Conservation (phyloP, 2,329 filamentous ascomycete genomes). For the Rhinocladiella mackenziei region DNA sequence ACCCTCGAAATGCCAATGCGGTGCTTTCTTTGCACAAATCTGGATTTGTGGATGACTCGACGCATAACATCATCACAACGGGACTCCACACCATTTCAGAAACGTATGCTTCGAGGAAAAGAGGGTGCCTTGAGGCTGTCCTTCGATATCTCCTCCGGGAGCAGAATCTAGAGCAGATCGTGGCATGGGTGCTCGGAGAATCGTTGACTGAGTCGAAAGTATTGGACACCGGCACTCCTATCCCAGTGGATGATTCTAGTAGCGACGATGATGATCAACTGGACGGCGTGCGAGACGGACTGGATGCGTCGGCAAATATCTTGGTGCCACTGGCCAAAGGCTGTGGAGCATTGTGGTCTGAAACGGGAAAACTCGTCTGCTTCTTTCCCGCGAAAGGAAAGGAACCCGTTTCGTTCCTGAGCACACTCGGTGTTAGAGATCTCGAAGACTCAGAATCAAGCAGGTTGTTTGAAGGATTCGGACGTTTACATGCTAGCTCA, state of each 20-base stretch:
- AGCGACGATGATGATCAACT: conserved; percentile 64
- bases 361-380: conserved; percentile 55
- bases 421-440: conserved; percentile 46
- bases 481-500: conserved; percentile 53
- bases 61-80: conserved; percentile 46
- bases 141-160: conserved; percentile 59
- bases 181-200: conserved; percentile 52
- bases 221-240: conserved; percentile 41
- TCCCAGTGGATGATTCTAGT: conserved; percentile 73
- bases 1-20: conserved; percentile 51
- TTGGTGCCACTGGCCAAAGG: conserved; percentile 61
- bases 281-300: conserved; percentile 27
- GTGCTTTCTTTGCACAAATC: conserved; percentile 56
- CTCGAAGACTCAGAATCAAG: conserved; percentile 48
- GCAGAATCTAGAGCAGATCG: conserved; percentile 55
- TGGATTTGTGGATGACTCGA: conserved; percentile 51
- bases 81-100: conserved; percentile 55
- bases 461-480: conserved; percentile 61
- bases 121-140: conserved; percentile 59
- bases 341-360: conserved; percentile 56
- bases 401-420: conserved; percentile 49
- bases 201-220: conserved; percentile 53
- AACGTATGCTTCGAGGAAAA: conserved; percentile 49
- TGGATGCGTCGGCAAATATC: conserved; percentile 50
- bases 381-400: conserved; percentile 54